phyloP scores from a whole-genome alignment of 2,329 filamentous ascomycete genomes.

The Calonectria pauciramosa region DNA sequence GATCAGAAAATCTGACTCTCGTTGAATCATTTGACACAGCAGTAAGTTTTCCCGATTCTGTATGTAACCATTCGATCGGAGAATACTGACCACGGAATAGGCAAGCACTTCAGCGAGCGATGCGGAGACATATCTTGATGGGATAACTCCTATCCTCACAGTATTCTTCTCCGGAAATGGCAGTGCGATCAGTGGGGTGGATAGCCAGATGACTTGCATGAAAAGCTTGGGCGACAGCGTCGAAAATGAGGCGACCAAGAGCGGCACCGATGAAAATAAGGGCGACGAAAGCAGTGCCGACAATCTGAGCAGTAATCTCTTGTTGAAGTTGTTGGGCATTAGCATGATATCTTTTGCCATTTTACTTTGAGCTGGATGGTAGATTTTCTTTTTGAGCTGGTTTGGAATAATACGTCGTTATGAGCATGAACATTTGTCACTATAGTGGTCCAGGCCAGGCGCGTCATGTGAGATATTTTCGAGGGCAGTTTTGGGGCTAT shows the following conservation, averaged over 20 bases:
- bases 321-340: no score
- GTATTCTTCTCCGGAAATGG: slow-evolving; percentile 28
- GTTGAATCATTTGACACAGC: slow-evolving; percentile 11
- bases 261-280: not conserved
- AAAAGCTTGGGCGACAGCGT: slow-evolving; percentile 1
- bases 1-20: slow-evolving; percentile 12
- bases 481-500: not conserved
- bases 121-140: not conserved
- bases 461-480: no score
- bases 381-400: not conserved
- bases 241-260: not conserved
- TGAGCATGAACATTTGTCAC: no score
- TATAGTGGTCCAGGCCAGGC: no score
- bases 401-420: no score
- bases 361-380: no score
- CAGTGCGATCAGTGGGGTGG: not conserved
- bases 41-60: not conserved
- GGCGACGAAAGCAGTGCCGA: no score
- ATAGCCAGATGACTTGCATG: slow-evolving; percentile 30
- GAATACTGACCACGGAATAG: not conserved
- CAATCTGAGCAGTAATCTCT: no score
- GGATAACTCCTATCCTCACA: slow-evolving; percentile 21
- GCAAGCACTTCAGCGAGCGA: not conserved
- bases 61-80: not conserved
- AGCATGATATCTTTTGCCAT: no score